These are phyloP conservation scores for Fusarium multiceps DNA, from an alignment of 2,329 filamentous ascomycete species.

Conservation along the genomic window DNA sequence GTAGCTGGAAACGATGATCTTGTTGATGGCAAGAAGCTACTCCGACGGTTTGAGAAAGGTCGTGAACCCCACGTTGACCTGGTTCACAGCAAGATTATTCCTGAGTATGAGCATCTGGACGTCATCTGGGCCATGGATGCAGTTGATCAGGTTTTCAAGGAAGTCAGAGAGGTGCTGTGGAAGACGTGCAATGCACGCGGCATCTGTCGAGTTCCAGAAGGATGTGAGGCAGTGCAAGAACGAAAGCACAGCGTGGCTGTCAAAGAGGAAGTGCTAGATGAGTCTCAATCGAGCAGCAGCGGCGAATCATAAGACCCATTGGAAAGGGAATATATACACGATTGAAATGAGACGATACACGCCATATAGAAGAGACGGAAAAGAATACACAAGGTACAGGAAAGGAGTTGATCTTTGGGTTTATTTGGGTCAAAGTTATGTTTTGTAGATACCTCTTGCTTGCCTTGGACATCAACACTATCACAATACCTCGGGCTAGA, in stretches of 20 bases:
- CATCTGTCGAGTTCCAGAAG: constrained; percentile 71
- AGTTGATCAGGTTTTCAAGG: constrained; percentile 82
- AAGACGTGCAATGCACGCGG: constrained; percentile 71
- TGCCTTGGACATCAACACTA: background rate
- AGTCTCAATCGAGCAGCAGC: constrained; percentile 44
- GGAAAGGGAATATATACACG: constrained; percentile 7
- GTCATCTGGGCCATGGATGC: constrained; percentile 95
- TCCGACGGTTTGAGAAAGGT: constrained; percentile 78
- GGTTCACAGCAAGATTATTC: constrained; percentile 84
- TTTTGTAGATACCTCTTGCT: constrained; percentile 10
- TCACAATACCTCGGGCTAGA: constrained; percentile 2
- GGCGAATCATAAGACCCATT: constrained; percentile 18
- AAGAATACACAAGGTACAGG: background rate
- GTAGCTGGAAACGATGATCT: constrained; percentile 84
- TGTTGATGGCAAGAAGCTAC: constrained; percentile 81
- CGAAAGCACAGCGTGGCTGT: constrained; percentile 49
- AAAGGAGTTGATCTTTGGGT: background rate
- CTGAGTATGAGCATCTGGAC: constrained; percentile 92
- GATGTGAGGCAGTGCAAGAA: constrained; percentile 65
- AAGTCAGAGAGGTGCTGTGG: constrained; percentile 87
- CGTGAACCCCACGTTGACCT: constrained; percentile 84
- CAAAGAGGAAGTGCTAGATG: constrained; percentile 19
- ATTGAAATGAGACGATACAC: constrained; percentile 23
- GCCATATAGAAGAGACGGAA: background rate
- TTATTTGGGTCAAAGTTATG: background rate